These are phyloP conservation scores for Metschnikowia baotianmanensis DNA, from an alignment of 805 yeast species.

Conservation along the genomic window DNA sequence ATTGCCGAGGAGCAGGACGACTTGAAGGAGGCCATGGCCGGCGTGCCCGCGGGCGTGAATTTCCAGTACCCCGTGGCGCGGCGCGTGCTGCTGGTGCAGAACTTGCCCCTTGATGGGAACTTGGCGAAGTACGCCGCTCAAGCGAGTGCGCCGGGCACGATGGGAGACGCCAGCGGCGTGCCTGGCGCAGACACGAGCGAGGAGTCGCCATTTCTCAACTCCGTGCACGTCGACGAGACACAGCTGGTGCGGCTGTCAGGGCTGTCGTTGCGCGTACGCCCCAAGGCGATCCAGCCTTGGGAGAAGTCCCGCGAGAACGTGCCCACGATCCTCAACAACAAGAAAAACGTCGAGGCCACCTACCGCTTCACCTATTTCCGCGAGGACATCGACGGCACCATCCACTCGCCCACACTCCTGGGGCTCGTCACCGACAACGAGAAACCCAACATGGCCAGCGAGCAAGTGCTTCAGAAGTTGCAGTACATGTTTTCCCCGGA, in stretches of 20 bases:
- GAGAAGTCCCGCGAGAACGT: constrained; percentile 36
- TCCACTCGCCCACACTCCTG: constrained; percentile 84
- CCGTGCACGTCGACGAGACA: constrained; percentile 31
- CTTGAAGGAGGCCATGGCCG: constrained; percentile 21
- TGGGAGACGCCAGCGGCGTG: too few relatives aligned
- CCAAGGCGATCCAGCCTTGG: constrained; percentile 77
- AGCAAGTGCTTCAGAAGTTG: constrained; percentile 12
- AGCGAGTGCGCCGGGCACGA: too few relatives aligned
- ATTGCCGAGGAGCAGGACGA: constrained; percentile 61
- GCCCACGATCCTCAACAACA: constrained; percentile 30
- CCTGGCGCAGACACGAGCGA: too few relatives aligned
- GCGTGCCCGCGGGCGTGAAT: constrained; percentile 29
- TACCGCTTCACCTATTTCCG: constrained; percentile 89
- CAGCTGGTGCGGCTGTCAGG: constrained; percentile 39
- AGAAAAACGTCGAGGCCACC: constrained; percentile 27
- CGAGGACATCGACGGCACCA: constrained; percentile 83
- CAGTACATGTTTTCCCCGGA: constrained; percentile 9
- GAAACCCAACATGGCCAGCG: constrained; percentile 10
- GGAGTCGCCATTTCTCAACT: constrained; percentile 30
- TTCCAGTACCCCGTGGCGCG: constrained; percentile 37
- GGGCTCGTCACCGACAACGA: constrained; percentile 46
- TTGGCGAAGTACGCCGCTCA: too few relatives aligned
- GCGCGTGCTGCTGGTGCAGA: constrained; percentile 9
- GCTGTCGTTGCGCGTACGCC: constrained; percentile 58
- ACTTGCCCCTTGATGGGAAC: background rate